These are phyloP conservation scores for Alternaria atra DNA, from an alignment of 2,329 filamentous ascomycete genomes.

Conservation along the genomic window DNA sequence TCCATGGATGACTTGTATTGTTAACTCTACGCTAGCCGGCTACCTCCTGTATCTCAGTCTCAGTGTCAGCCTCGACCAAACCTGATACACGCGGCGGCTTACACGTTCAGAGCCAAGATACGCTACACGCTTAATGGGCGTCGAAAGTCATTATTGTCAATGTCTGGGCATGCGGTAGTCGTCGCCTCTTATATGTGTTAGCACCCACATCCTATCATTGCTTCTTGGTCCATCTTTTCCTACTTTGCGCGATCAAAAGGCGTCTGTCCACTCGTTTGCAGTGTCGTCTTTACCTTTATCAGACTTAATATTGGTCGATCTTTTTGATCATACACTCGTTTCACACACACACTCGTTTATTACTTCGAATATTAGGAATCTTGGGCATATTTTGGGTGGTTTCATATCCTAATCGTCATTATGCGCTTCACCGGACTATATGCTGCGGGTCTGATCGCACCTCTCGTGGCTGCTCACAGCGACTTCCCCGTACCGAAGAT, in stretches of 20 bases:
- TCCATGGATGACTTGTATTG: neutral
- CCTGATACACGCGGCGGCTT: constrained; percentile 18
- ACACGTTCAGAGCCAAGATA: constrained; percentile 20
- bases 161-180: constrained; percentile 10
- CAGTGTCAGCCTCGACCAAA: constrained; percentile 2
- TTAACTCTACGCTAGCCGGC: constrained; percentile 1
- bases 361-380: neutral
- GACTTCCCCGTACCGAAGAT: constrained; percentile 44
- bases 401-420: neutral
- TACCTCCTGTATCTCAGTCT: constrained; percentile 3
- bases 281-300: constrained; percentile 10
- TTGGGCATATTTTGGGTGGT: neutral
- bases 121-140: constrained; percentile 12
- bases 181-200: constrained; percentile 11
- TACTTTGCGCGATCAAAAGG: constrained; percentile 17
- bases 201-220: neutral
- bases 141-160: constrained; percentile 4
- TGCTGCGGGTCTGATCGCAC: constrained; percentile 37
- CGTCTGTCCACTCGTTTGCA: constrained; percentile 27
- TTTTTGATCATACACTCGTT: neutral
- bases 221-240: constrained; percentile 13
- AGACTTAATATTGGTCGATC: constrained; percentile 16
- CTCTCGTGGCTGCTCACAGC: constrained; percentile 44
- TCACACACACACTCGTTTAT: constrained; percentile 20
- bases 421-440: constrained; percentile 47